Percentiles rank a stretch among this genome's conserved stretches.
These are phyloP conservation scores for Trichoderma sp. DNA, from an alignment of 2,329 filamentous ascomycete genomes.

Conservation along the genomic window DNA sequence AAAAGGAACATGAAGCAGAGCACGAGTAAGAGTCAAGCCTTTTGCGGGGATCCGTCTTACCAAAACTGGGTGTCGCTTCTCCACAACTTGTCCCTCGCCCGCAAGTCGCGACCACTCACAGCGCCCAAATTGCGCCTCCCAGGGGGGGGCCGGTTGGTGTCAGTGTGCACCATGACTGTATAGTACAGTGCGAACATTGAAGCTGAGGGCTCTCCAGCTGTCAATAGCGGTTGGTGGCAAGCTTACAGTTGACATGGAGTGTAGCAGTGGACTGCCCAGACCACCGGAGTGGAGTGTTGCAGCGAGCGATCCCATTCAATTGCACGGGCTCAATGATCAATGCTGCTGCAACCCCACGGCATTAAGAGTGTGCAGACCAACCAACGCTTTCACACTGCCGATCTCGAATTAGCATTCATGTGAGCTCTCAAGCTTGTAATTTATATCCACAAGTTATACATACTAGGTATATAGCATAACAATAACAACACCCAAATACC, in stretches of 20 bases:
- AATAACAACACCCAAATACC: not conserved
- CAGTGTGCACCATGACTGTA: not conserved
- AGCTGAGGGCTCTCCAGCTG: not conserved
- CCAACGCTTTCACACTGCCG: not conserved
- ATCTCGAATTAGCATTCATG: not conserved
- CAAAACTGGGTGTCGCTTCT: not conserved
- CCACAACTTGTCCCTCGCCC: not conserved
- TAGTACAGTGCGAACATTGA: not conserved
- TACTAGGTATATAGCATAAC: not conserved
- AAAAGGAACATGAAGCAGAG: too few relatives aligned
- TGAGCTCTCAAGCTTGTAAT: not conserved
- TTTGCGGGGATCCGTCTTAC: not conserved
- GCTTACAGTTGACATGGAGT: too few relatives aligned
- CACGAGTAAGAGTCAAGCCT: not conserved
- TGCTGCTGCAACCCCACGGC: not conserved
- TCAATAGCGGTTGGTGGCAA: not conserved
- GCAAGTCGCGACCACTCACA: not conserved
- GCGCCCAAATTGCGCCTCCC: not conserved
- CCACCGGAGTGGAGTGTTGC: not conserved
- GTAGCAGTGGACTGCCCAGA: not conserved
- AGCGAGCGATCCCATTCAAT: not conserved
- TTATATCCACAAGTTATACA: too few relatives aligned
- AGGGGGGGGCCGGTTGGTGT: not conserved
- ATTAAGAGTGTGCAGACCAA: not conserved
- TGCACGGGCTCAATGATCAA: not conserved